A percentile compares a stretch with the other conserved stretches of the same genome.
Conservation (phyloP, 1,139 yeast species). For the Pneumocystis sp. region DNA sequence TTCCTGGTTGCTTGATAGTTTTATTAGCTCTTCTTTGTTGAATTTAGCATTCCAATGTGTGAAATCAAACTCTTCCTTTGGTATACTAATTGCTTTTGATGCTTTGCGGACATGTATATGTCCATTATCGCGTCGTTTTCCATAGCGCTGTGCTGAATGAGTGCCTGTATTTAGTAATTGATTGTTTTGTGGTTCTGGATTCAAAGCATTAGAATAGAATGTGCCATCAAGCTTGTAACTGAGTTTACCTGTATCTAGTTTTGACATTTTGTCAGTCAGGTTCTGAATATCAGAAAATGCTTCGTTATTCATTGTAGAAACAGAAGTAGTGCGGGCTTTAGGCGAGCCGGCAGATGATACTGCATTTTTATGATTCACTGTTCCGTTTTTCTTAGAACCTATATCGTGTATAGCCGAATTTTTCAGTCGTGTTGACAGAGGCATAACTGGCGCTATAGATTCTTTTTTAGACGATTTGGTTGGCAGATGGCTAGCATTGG, state of each 20-base stretch:
- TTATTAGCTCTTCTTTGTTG: conserved; percentile 5
- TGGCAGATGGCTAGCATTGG: conserved; percentile 7
- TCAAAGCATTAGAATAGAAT: not conserved
- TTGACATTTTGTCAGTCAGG: conserved; percentile 18
- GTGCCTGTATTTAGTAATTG: conserved; percentile 4
- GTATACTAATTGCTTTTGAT: conserved; percentile 7
- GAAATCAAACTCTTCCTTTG: conserved; percentile 10
- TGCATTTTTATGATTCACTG: conserved; percentile 25
- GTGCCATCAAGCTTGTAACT: not conserved
- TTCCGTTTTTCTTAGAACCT: conserved; percentile 15
- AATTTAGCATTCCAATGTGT: conserved; percentile 11
- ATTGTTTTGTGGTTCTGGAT: not conserved
- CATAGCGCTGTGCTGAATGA: conserved; percentile 2
- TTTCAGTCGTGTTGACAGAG: conserved; percentile 14
- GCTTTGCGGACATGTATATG: conserved; percentile 5
- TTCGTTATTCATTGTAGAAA: conserved; percentile 8
- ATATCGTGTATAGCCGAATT: conserved; percentile 23
- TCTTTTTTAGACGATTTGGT: not conserved
- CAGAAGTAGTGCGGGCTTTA: conserved; percentile 7
- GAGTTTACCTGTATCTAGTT: not conserved
- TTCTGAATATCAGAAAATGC: conserved; percentile 20
- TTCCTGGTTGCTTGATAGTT: conserved; percentile 12
- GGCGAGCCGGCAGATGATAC: conserved; percentile 4
- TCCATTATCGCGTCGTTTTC: not conserved
- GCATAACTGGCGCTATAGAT: conserved; percentile 15